Evolutionary conservation across 805 yeast genomes (phyloP), one percentile per base, ranked within the genome.

Genomic region (Metschnikowia sp.): DNA sequence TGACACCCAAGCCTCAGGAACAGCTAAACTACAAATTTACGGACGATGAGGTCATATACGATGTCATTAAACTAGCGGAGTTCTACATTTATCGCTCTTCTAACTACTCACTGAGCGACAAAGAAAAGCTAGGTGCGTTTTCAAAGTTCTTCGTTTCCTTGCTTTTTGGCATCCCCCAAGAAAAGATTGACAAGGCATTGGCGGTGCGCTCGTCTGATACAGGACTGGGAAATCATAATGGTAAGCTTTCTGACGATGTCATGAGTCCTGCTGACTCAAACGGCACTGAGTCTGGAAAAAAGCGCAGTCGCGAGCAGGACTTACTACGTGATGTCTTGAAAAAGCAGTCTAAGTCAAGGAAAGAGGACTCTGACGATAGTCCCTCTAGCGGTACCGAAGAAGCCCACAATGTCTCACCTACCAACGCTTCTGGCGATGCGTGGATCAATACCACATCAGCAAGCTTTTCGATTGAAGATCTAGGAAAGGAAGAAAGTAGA

Each of bases 1-100:
- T 88, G 58, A 83, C 91, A 43, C 96, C 96, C 3, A 82, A 81
- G 55, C 92, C 97, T n/a, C 86, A 85, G 62, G 82, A 83, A 47
- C 84, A 80, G 56, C 72, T 88, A 51, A 77, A 77, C 47, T 88
- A 81, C 60, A 70, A 69, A 28, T 81, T 90, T 54, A 65, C 71
- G 9, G 97, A 92, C 61, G 63, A 71, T 44, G 84, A 78, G 10
- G 79, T 92, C 10, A 71, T 94, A 40, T 76, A 75, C 61, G 99
- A 94, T 68, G 80, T 91, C 45, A 63, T 86, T 49, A 77, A 78
- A 49, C 74, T 94, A 52, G 75, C 87, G 4, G 78, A 81, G 48
- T 81, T 79, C 8, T 89, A 81, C 62, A 74, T 92, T 53, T 76
- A 76, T 55, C 81, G 82, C 55, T 79, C 83, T 18, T 83, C 90